A percentile compares a stretch with the other conserved stretches of the same genome.
Evolutionary conservation across 73 alveolate genomes (phyloP).

Genomic region (Symbiodinium natans): DNA sequence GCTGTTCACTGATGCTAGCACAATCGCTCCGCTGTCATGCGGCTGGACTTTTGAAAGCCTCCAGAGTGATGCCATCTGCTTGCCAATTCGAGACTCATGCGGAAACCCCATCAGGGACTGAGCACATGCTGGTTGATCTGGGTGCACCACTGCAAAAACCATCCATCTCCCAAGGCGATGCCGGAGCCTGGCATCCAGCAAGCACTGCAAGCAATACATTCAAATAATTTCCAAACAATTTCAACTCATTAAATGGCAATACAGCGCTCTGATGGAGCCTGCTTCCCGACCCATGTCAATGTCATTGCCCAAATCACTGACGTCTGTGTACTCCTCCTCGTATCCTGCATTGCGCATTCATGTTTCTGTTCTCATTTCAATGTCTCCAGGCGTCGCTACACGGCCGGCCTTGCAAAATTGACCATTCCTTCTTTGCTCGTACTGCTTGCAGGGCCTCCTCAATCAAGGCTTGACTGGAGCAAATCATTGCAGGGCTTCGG

Average conservation of each 20-base stretch:
- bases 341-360: not conserved
- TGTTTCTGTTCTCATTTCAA: too few species aligned
- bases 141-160: not conserved
- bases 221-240: not conserved
- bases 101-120: too few species aligned
- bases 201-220: not conserved
- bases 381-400: not conserved
- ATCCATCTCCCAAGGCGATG: not conserved
- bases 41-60: too few species aligned
- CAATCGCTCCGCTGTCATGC: too few species aligned
- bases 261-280: too few species aligned
- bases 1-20: too few species aligned
- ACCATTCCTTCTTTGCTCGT: slow-evolving; percentile 2
- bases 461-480: too few species aligned
- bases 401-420: slow-evolving; percentile 13
- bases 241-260: not conserved
- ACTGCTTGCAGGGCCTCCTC: not conserved
- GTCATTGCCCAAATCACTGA: not conserved
- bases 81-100: too few species aligned
- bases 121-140: too few species aligned
- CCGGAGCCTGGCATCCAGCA: not conserved
- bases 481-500: too few species aligned
- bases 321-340: not conserved
- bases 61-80: too few species aligned
- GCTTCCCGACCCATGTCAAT: not conserved